Base-by-base conservation (phyloP, 1,284 basidiomycete species). In the Pyrrhoderma lamaoense region DNA sequence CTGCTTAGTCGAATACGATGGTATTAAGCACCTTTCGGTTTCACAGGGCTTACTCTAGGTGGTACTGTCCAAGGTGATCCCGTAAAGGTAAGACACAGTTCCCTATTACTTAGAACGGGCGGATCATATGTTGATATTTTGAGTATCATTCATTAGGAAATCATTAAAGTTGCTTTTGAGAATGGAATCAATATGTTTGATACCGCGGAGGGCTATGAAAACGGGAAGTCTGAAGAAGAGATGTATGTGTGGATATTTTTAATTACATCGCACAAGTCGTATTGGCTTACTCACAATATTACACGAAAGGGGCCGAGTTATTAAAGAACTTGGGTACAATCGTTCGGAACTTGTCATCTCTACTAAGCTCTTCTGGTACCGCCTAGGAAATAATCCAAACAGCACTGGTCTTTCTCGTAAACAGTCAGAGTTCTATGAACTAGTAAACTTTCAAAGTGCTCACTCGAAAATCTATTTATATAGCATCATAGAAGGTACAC, bases 261-360 rank as follows among this genome's bases (percentile, higher is more conserved):
- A 37, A 37, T 16, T 37, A 16, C 35, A n/a, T 37, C 35, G 16
- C 16, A 16, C 9, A 37, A 37, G 16, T 37, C 11, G 35, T 16
- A 9, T 37, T 11, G 9, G 16, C 35, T 11, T 8, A 9, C 40
- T 9, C 11, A 9, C 21, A 19, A 8, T 42, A 11, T 19, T 42
- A 42, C 8, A 42, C 40, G 18, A 19, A n/a, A 88, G 86, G 73
- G 88, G 88, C 8, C 79, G 83, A 46, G 87, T 82, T 8, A 80
- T 92, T 63, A 80, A 77, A 62, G 85, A 89, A 62, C 76, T 89
- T 34, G 78, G 79, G 16, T 73, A 85, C 61, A 76, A 82, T 46
- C 75, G 88, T 40, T 73, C 76, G 14, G 86, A 90, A 60, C 67
- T 89, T 35, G 75, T 93, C 54, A 72, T 93, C 59, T 80, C 83